Conservation (phyloP, 306 rosid genomes). For the Vigna unguiculata region DNA sequence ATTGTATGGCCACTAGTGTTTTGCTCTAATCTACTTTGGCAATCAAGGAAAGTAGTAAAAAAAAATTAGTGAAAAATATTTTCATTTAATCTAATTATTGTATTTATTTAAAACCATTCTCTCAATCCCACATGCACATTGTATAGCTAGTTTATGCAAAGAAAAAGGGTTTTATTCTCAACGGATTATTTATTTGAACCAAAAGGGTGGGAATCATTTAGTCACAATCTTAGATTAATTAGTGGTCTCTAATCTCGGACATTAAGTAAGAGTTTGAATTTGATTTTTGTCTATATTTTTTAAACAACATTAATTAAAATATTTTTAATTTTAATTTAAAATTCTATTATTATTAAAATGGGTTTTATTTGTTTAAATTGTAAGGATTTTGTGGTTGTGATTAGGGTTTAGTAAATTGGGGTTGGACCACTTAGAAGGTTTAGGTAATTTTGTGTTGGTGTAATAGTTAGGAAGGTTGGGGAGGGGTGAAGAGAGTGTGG, state of each 20-base stretch:
- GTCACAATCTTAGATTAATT: too few species aligned
- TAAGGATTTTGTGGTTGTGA: constrained; percentile 8
- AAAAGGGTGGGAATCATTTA: background rate
- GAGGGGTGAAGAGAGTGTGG: constrained; percentile 36
- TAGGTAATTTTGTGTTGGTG: background rate
- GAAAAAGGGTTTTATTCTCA: background rate
- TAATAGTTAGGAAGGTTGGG: constrained; percentile 5
- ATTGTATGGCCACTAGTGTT: constrained; percentile 15
- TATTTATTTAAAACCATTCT: background rate
- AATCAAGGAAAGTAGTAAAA: background rate
- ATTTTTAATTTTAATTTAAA: too few species aligned
- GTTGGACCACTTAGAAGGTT: constrained; percentile 38
- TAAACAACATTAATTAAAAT: too few species aligned
- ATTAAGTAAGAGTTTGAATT: too few species aligned
- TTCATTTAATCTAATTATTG: background rate
- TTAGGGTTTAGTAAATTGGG: constrained; percentile 15
- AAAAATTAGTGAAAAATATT: background rate
- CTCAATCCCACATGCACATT: background rate
- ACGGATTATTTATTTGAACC: background rate
- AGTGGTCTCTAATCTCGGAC: too few species aligned
- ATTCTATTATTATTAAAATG: too few species aligned
- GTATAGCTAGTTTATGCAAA: background rate
- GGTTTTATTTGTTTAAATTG: too few species aligned
- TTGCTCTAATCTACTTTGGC: background rate
- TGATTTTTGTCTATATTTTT: too few species aligned